Conservation (phyloP, 73 alveolate genomes). For the Paramecium caudatum region DNA sequence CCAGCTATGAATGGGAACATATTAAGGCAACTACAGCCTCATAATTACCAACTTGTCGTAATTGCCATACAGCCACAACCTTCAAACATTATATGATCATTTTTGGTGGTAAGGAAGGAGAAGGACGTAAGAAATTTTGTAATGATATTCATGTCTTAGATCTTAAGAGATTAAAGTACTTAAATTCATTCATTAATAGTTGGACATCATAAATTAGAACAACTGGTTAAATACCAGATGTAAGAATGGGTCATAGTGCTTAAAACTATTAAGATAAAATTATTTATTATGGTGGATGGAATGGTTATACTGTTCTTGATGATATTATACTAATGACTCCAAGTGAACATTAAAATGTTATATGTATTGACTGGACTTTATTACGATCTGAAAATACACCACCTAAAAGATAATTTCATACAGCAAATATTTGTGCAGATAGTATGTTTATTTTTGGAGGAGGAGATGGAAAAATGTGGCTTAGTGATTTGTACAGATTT, state of each 20-base stretch:
- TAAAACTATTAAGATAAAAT: slow-evolving; percentile 80
- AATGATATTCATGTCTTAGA: slow-evolving; percentile 85
- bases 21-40: slow-evolving; percentile 5
- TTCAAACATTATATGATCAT: slow-evolving; percentile 82
- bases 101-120: slow-evolving; percentile 94
- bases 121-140: slow-evolving; percentile 85
- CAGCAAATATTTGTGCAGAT: slow-evolving; percentile 84
- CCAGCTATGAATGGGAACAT: slow-evolving; percentile 60
- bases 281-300: slow-evolving; percentile 91
- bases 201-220: slow-evolving; percentile 68
- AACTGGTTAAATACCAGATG: slow-evolving; percentile 79
- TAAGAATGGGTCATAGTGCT: slow-evolving; percentile 90
- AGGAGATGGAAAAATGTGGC: slow-evolving; percentile 91
- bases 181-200: slow-evolving; percentile 2
- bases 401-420: slow-evolving; percentile 87
- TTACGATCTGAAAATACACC: slow-evolving; percentile 75
- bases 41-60: slow-evolving; percentile 68
- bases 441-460: slow-evolving; percentile 91
- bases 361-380: slow-evolving; percentile 25
- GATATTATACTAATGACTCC: slow-evolving; percentile 78
- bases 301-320: slow-evolving; percentile 87
- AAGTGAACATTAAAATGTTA: slow-evolving; percentile 75
- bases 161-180: slow-evolving; percentile 70
- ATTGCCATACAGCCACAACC: slow-evolving; percentile 85
- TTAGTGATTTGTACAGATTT: slow-evolving; percentile 80